A percentile compares a stretch with the other conserved stretches of the same genome.
Conservation (phyloP, 2,329 filamentous ascomycete genomes). For the Fusarium sp. region DNA sequence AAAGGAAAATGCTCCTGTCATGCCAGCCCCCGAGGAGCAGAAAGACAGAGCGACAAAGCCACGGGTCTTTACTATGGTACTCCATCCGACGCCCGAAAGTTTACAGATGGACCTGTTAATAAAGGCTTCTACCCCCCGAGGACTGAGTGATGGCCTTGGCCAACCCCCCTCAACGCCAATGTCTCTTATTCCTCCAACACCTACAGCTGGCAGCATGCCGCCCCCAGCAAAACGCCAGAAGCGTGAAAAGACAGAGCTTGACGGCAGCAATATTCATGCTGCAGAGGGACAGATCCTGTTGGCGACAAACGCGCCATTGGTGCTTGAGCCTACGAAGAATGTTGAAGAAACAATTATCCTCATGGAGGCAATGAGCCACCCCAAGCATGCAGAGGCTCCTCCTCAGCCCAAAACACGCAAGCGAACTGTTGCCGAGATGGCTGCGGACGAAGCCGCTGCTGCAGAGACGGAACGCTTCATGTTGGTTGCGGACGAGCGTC, state of each 20-base stretch:
- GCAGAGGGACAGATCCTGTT: constrained; percentile 83
- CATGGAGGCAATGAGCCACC: constrained; percentile 78
- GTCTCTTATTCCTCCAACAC: constrained; percentile 69
- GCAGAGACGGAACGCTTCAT: constrained; percentile 92
- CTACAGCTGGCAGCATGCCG: constrained; percentile 68
- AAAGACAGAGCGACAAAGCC: constrained; percentile 57
- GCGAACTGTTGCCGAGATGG: constrained; percentile 93
- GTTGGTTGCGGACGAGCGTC: constrained; percentile 89
- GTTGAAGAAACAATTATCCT: constrained; percentile 77
- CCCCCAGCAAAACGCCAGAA: constrained; percentile 76
- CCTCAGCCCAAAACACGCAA: constrained; percentile 91
- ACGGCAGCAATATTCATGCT: constrained; percentile 76
- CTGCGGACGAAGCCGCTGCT: constrained; percentile 91
- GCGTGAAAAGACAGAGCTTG: constrained; percentile 78
- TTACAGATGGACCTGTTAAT: constrained; percentile 80
- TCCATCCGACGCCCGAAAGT: constrained; percentile 85
- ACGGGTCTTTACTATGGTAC: constrained; percentile 79
- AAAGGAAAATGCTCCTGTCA: constrained; percentile 66
- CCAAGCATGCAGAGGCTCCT: constrained; percentile 79
- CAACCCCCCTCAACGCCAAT: constrained; percentile 77
- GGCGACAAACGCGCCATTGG: constrained; percentile 78
- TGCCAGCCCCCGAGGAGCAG: constrained; percentile 61
- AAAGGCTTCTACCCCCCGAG: constrained; percentile 77
- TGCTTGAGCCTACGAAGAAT: constrained; percentile 79
- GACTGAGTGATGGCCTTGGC: constrained; percentile 56